phyloP scores from a whole-genome alignment of 1,284 basidiomycete genomes.

The Sphaerobolus stellatus region DNA sequence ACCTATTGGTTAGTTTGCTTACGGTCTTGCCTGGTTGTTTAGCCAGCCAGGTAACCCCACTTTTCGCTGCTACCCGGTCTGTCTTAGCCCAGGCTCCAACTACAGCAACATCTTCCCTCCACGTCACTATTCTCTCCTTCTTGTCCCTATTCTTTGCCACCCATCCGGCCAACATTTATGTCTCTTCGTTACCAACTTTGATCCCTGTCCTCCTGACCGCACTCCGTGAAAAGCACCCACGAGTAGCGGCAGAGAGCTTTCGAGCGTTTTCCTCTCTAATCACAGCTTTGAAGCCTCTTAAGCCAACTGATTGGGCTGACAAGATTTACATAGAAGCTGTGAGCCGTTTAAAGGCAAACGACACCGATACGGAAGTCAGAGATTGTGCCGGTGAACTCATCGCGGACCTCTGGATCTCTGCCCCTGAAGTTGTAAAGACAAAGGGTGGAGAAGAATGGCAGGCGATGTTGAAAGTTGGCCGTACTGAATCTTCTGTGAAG shows the following conservation, averaged over 20 bases:
- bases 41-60: conserved; percentile 63
- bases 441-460: conserved; percentile 77
- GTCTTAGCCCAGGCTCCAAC: conserved; percentile 63
- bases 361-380: conserved; percentile 91
- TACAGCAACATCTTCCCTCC: conserved; percentile 70
- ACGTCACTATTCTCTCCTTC: conserved; percentile 83
- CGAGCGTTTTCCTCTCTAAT: conserved; percentile 72
- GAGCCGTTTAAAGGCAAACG: conserved; percentile 68
- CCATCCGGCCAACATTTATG: conserved; percentile 70
- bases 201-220: conserved; percentile 74
- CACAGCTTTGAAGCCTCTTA: conserved; percentile 61
- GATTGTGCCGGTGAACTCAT: conserved; percentile 80
- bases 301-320: conserved; percentile 58
- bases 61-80: conserved; percentile 61
- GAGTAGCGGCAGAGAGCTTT: conserved; percentile 82
- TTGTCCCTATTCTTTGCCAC: conserved; percentile 80
- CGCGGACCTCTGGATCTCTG: conserved; percentile 84
- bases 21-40: conserved; percentile 83
- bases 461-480: conserved; percentile 73
- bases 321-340: conserved; percentile 75
- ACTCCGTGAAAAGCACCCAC: conserved; percentile 58
- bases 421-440: conserved; percentile 65
- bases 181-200: conserved; percentile 59
- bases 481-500: conserved; percentile 67
- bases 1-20: conserved; percentile 74